Evolutionary conservation across 1,284 basidiomycete species (phyloP), one percentile per base, ranked within the genome.

Genomic region (Ceratobasidium sp.): DNA sequence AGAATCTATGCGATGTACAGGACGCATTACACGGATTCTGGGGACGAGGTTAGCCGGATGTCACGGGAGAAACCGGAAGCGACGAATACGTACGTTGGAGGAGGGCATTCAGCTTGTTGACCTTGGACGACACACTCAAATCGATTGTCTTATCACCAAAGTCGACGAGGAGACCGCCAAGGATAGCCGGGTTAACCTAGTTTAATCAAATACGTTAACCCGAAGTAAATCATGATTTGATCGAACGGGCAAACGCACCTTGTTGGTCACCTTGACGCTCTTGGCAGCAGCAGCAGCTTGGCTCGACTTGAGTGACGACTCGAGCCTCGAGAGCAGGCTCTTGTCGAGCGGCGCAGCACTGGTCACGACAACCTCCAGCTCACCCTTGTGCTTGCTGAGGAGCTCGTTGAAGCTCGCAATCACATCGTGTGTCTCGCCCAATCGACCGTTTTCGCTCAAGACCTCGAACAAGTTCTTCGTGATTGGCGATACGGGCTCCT

Each of bases 141-240:
- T 99, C 97, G 78, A 98, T 92, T 72, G 94, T 96, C 86, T 96
- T 96, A 86, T 98, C 97, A 77, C 95, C 97, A 81, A 99, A 96
- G 84, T 99, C 97, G 71, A 99, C 92, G 73, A 97, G 86, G 74
- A 98, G 84, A 72, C 97, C 97, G 74, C 95, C 96, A 73, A 97
- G 83, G 74, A 97, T 85, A 18, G 88, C 84, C 58, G 94, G 89
- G 85, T 97, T 96, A 78, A 97, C 91, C 92, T 95, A 69, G 26
- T 39, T n/a, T 3, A n/a, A 55, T 74, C 28, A 67, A 36, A 55
- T 30, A 62, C n/a, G 71, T 55, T 28, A 52, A 52, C 48, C 23
- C 21, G 61, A 28, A 43, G 43, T 48, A 46, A 70, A 71, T 14
- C 46, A 73, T 67, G n/a, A n/a, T n/a, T n/a, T 64, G 16, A 43